Conservation (phyloP, 805 yeast species). For the Cyberlindnera amylophila region DNA sequence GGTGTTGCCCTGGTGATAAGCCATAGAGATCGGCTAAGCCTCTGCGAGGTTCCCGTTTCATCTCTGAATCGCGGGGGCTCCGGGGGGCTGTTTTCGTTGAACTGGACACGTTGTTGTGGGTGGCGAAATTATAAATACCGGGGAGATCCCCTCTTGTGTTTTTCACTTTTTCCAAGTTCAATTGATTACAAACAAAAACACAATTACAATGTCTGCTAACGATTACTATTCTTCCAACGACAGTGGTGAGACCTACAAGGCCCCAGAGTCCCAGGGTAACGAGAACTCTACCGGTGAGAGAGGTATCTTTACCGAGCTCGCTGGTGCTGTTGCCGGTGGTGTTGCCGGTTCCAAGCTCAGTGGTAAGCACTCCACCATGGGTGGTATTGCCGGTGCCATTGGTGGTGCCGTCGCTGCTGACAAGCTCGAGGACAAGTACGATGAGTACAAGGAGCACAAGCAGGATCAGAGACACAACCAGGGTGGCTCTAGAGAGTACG, state of each 20-base stretch:
- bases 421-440: slow-evolving; percentile 41
- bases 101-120: not conserved
- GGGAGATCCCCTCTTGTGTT: not conserved
- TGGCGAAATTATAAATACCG: slow-evolving; percentile 4
- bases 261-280: slow-evolving; percentile 18
- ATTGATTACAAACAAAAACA: too few relatives aligned
- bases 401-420: slow-evolving; percentile 54
- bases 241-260: slow-evolving; percentile 14
- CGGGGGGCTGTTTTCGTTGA: not conserved
- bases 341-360: slow-evolving; percentile 45
- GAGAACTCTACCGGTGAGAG: slow-evolving; percentile 28
- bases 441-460: slow-evolving; percentile 22
- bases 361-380: slow-evolving; percentile 34
- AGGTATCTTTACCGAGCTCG: slow-evolving; percentile 41
- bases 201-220: slow-evolving; percentile 57
- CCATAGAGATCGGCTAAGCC: not conserved
- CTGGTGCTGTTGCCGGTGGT: slow-evolving; percentile 54
- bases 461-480: slow-evolving; percentile 18
- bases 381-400: slow-evolving; percentile 49
- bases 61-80: slow-evolving; percentile 12
- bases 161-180: too few relatives aligned
- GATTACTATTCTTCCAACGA: slow-evolving; percentile 38
- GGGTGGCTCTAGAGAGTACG: slow-evolving; percentile 17
- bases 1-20: not conserved
- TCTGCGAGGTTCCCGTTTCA: slow-evolving; percentile 7